These are phyloP conservation scores for Taphrina sp. DNA, from an alignment of 1,139 yeast species.

Conservation along the genomic window DNA sequence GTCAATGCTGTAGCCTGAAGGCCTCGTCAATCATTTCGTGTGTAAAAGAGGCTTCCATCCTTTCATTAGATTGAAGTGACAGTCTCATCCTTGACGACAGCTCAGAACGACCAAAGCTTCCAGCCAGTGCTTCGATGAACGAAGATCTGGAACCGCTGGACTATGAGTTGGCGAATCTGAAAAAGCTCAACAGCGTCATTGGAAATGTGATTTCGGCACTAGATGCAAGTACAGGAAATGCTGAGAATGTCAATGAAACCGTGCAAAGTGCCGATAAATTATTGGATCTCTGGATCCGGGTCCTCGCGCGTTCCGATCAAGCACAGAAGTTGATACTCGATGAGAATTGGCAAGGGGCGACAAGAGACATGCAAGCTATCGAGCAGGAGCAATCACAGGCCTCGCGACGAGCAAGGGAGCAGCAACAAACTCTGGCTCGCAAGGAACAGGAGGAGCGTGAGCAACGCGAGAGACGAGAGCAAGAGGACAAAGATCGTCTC, in stretches of 20 bases:
- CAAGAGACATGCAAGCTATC: conserved; percentile 18
- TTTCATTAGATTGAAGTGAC: too few relatives aligned
- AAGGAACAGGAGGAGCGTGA: conserved; percentile 9
- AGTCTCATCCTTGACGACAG: too few relatives aligned
- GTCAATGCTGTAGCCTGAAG: too few relatives aligned
- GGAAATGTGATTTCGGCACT: conserved; percentile 15
- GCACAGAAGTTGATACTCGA: conserved; percentile 24
- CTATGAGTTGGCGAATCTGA: conserved; percentile 19
- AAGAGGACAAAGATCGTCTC: conserved; percentile 8
- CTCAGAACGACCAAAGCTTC: too few relatives aligned
- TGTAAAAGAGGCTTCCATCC: too few relatives aligned
- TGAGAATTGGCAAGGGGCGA: conserved; percentile 30
- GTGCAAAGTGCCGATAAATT: conserved; percentile 24
- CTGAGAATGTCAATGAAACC: conserved; percentile 7
- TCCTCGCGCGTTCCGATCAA: conserved; percentile 26
- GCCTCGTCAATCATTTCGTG: too few relatives aligned
- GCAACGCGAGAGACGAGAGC: conserved; percentile 6
- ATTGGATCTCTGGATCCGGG: conserved; percentile 27
- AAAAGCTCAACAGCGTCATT: conserved; percentile 16
- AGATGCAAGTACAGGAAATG: conserved; percentile 9
- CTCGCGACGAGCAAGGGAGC: conserved; percentile 1
- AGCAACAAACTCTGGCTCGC: conserved; percentile 13
- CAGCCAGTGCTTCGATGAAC: conserved; percentile 6
- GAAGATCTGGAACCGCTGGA: conserved; percentile 20
- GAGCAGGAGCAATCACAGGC: conserved; percentile 27